phyloP scores from a whole-genome alignment of 129 eudicot genomes.

The Heracleum sosnowskyi region DNA sequence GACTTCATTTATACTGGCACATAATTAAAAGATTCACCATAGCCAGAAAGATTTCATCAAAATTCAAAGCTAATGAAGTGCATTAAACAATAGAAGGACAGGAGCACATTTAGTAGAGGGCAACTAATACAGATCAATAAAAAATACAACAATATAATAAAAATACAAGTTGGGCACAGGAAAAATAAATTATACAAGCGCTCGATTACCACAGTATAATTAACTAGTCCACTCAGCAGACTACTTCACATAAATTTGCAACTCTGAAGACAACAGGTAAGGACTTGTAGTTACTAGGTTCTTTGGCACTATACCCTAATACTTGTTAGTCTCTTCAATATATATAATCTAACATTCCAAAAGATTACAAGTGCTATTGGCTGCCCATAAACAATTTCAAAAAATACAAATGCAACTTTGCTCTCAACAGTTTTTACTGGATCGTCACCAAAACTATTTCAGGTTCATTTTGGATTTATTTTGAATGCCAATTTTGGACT shows the following conservation, averaged over 20 bases:
- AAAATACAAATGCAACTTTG: not conserved
- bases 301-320: too few species aligned
- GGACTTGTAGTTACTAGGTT: not conserved
- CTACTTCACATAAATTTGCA: not conserved
- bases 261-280: too few species aligned
- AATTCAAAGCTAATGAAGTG: not conserved
- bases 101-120: not conserved
- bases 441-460: not conserved
- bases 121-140: not conserved
- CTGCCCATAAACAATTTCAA: not conserved
- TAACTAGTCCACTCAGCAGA: not conserved
- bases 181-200: not conserved
- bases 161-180: too few species aligned
- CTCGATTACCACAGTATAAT: not conserved
- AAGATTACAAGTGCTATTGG: not conserved
- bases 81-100: not conserved
- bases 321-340: not conserved
- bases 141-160: not conserved
- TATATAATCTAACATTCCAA: not conserved
- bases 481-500: too few species aligned
- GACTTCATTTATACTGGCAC: not conserved
- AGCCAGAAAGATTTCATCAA: not conserved
- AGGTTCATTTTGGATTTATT: too few species aligned
- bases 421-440: not conserved
- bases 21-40: not conserved